Evolutionary conservation across 495 filamentous ascomycete genomes (phyloP), one percentile per base, ranked within the genome.

Genomic region (Aspergillus asperescens): DNA sequence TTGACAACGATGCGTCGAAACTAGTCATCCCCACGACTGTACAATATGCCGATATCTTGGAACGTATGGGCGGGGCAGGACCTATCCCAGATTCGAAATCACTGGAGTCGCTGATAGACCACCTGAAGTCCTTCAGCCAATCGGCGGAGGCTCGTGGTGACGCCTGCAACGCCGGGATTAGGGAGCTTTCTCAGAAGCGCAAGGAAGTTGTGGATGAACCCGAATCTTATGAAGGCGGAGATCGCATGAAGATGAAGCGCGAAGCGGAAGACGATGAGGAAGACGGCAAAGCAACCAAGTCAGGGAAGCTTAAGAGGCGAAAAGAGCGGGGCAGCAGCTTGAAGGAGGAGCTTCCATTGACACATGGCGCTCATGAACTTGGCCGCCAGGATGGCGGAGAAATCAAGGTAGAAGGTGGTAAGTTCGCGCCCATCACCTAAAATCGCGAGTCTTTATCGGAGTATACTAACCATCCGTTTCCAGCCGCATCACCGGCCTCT

Each of bases 11-110:
- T 55, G 77, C 81, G 22, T 77, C 85, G 27, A 84, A 85, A 43
- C 74, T 88, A 15, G 69, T 79, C 47, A 60, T 78, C 58, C 80
- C 72, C 64, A 72, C 70, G 62, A 73, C 71, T 63, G 62, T 84
- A 50, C 79, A 79, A 34, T 89, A 87, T 68, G 81, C 87, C 47
- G 85, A 91, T 56, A 68, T 92, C 23, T 76, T 90, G 19, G 87
- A 91, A 25, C 73, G 80, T 27, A 70, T 81, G 61, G 81, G 80
- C 10, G 82, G 79, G 29, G 78, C 74, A 50, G 77, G 80, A 27
- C 70, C 75, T 4, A 90, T 89, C 24, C 89, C 89, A 29, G 84
- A 88, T 60, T 85, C 87, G 8, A 84, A 81, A 54, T 83, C 81
- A 39, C 76, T 95, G 47, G 84, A 88, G 47, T 76, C 75, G 20